Evolutionary conservation across 2,329 filamentous ascomycete species (phyloP), one percentile per base, ranked within the genome.

Genomic region (Talaromyces islandicus): DNA sequence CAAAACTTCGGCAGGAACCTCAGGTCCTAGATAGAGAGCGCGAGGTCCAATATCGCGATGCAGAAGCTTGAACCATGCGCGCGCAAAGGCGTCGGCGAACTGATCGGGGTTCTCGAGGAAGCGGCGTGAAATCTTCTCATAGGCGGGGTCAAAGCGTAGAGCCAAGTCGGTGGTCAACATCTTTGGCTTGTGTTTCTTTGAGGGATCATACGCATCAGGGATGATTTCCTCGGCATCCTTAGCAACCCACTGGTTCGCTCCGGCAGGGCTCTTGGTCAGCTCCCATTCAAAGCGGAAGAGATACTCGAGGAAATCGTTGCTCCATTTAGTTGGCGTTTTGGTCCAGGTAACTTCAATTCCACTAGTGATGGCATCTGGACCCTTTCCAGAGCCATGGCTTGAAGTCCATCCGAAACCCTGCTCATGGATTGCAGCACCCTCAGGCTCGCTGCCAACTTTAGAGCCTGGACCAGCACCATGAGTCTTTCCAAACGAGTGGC

Each of bases 291-390:
- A 90, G 75, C 86, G 86, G 82, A 89, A 90, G 35, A 92, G 83
- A 74, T 90, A 90, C 70, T 89, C 84, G 62, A 92, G 82, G 79
- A 83, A 92, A 68, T 83, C 74, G 78, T 88, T 88, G 81, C 83
- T 89, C 88, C 88, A 92, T 79, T 90, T 85, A 65, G 83, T 86
- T 1, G 89, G 89, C 21, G 86, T 89, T 72, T 82, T 85, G 68
- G 88, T 91, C 89, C 89, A 92, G 72, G 81, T 90, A 52, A 92
- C 89, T 75, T 92, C 89, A 2, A 92, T 81, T 56, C 89, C 89
- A 66, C 83, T 87, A 64, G 89, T 92, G 77, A 90, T 90, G 73
- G 88, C 82, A 70, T 92, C 80, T 27, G 83, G 78, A n/a, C 87
- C 89, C 68, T 87, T 88, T 67, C 89, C 89, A 10, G 81, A 78